These are phyloP conservation scores for Colletotrichum sidae DNA, from an alignment of 2,329 filamentous ascomycete species.

Conservation along the genomic window DNA sequence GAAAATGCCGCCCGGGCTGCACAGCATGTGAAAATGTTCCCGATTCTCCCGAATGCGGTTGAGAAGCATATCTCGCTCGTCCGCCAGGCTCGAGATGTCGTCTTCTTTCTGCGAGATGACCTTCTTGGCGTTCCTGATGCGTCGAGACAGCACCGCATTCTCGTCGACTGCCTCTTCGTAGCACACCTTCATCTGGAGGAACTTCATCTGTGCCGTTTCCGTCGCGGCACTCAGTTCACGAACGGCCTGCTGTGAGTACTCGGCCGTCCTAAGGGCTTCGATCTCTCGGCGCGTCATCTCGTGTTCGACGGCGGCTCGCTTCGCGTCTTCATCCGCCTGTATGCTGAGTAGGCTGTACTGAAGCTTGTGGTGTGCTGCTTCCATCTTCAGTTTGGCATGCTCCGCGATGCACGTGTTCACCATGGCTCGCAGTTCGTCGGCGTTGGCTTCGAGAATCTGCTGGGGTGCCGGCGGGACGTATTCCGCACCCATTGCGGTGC, in stretches of 20 bases:
- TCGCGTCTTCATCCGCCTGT: slow-evolving; percentile 85
- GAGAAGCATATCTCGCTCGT: slow-evolving; percentile 82
- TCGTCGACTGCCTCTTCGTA: slow-evolving; percentile 76
- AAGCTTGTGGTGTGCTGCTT: slow-evolving; percentile 89
- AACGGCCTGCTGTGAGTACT: slow-evolving; percentile 73
- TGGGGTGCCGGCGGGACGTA: slow-evolving; percentile 60
- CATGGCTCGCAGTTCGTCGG: slow-evolving; percentile 68
- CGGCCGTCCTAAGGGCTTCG: slow-evolving; percentile 81
- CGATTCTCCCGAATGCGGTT: slow-evolving; percentile 90
- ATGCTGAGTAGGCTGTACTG: slow-evolving; percentile 88
- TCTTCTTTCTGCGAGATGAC: slow-evolving; percentile 83
- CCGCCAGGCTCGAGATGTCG: slow-evolving; percentile 74
- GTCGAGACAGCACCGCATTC: slow-evolving; percentile 71
- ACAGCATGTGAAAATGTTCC: slow-evolving; percentile 84
- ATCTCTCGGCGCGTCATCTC: slow-evolving; percentile 92
- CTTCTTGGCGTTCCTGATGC: slow-evolving; percentile 80
- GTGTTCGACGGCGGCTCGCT: slow-evolving; percentile 89
- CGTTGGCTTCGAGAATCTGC: slow-evolving; percentile 63
- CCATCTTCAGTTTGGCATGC: slow-evolving; percentile 76
- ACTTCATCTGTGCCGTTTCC: slow-evolving; percentile 66
- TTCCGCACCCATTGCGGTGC: slow-evolving; percentile 44
- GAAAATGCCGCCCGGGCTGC: slow-evolving; percentile 78
- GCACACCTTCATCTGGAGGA: slow-evolving; percentile 72
- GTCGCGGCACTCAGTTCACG: slow-evolving; percentile 64
- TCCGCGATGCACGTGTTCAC: slow-evolving; percentile 66